Base-by-base conservation (phyloP, 768 basidiomycete genomes). In the Hericium erinaceus region DNA sequence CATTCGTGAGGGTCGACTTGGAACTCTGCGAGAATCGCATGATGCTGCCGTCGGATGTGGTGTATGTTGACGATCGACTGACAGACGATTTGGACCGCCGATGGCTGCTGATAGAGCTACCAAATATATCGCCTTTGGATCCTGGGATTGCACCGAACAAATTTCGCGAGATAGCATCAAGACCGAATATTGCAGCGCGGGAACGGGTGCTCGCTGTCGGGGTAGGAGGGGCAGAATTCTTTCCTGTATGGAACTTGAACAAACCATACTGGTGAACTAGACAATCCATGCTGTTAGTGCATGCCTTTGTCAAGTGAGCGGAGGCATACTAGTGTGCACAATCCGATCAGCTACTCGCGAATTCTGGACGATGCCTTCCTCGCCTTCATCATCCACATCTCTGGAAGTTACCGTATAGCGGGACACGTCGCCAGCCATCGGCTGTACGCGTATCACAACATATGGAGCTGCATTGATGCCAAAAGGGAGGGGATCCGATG, bases 131-230 rank as follows among this genome's bases (percentile, higher is more conserved):
- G 37, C 80, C 80, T 72, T 84, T 83, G 9, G 82, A 74, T 9
- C 85, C 88, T 33, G 86, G 79, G 2, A 83, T 80, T 6, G 81
- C 68, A 64, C 80, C 83, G 72, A 97, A 95, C 28, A 98, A 77
- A 69, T 92, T 94, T 48, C 92, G 82, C 18, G 92, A 93, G 63
- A 98, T 87, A 18, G 83, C 87, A 65, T 98, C 94, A 54, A 98
- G 77, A 38, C 89, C 85, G 67, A 95, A 92, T 53, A 92, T 90
- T n/a, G 87, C 83, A 2, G 85, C 89, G 60, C 81, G 75, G 16
- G 81, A 77, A 40, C 88, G 84, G n/a, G 84, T 80, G 49, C 77
- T 81, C 0, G 83, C 80, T 0, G 89, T 90, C 3, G 94, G 95
- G 0, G 94, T 98, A 2, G 85, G 81, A 5, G 95, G 94, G n/a